A percentile compares a stretch with the other conserved stretches of the same genome.
Evolutionary conservation across 441 rosid genomes (phyloP).

Genomic region (Pelargonium myrrhifolium): DNA sequence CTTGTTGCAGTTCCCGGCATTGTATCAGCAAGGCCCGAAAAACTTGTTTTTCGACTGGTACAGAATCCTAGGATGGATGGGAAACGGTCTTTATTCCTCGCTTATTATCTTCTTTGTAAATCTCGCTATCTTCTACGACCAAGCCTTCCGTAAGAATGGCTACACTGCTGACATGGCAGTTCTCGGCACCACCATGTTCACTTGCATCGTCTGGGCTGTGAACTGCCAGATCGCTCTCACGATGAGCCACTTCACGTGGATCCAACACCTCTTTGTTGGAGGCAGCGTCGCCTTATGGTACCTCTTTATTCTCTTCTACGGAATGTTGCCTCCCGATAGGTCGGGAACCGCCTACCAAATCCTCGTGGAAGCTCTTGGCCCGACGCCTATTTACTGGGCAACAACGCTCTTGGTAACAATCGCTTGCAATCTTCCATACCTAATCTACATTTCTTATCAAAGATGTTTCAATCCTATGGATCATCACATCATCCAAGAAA

Average conservation of each 20-base stretch:
- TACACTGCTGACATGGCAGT: conserved; percentile 37
- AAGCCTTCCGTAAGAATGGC: conserved; percentile 35
- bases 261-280: conserved; percentile 61
- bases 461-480: conserved; percentile 51
- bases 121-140: conserved; percentile 22
- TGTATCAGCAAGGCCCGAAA: conserved; percentile 58
- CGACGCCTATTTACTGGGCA: conserved; percentile 43
- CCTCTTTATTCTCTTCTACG: conserved; percentile 43
- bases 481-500: conserved; percentile 62
- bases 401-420: conserved; percentile 33
- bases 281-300: conserved; percentile 61
- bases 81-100: conserved; percentile 41
- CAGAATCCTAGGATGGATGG: conserved; percentile 53
- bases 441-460: conserved; percentile 36
- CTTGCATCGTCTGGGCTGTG: conserved; percentile 56
- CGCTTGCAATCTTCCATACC: conserved; percentile 43
- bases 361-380: conserved; percentile 39
- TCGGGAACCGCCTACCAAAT: conserved; percentile 32
- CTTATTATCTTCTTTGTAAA: conserved; percentile 38
- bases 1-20: conserved; percentile 48
- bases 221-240: conserved; percentile 58
- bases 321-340: conserved; percentile 35
- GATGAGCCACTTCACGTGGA: conserved; percentile 65
- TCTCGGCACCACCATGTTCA: conserved; percentile 43
- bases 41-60: conserved; percentile 49